A percentile compares a stretch with the other conserved stretches of the same genome.
These are phyloP conservation scores for Penicillium psychrofluorescens DNA, from an alignment of 495 filamentous ascomycete genomes.

Conservation along the genomic window DNA sequence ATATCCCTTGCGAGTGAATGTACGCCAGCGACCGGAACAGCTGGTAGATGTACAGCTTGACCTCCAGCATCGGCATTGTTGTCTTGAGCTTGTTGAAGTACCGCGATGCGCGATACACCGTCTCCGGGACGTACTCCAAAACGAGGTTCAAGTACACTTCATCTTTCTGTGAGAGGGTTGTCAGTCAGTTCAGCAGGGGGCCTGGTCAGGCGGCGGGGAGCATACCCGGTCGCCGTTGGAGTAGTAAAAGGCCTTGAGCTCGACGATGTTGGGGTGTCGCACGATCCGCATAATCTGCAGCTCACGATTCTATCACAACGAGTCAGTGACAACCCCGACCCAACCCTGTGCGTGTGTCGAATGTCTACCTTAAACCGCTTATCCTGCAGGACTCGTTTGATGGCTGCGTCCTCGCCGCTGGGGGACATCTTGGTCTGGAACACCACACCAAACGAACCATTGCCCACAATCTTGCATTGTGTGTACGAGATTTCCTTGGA, in stretches of 20 bases:
- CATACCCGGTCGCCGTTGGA: slow-evolving; percentile 95
- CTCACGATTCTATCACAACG: slow-evolving; percentile 73
- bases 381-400: slow-evolving; percentile 97
- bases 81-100: slow-evolving; percentile 99
- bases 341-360: no score
- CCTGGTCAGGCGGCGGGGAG: slow-evolving; percentile 17
- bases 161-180: slow-evolving; percentile 63
- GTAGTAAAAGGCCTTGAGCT: slow-evolving; percentile 98
- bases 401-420: slow-evolving; percentile 94
- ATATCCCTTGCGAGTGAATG: slow-evolving; percentile 99
- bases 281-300: slow-evolving; percentile 99
- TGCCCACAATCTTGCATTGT: slow-evolving; percentile 99
- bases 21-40: slow-evolving; percentile 97
- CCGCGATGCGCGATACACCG: slow-evolving; percentile 94
- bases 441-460: slow-evolving; percentile 97
- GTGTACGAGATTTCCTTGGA: slow-evolving; percentile 96
- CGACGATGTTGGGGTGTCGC: slow-evolving; percentile 96
- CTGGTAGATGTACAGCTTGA: slow-evolving; percentile 99
- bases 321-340: slow-evolving; percentile 24
- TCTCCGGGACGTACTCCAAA: slow-evolving; percentile 96
- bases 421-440: slow-evolving; percentile 98
- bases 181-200: neutral
- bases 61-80: slow-evolving; percentile 96
- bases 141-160: slow-evolving; percentile 99
- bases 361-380: slow-evolving; percentile 90